phyloP scores from a whole-genome alignment of 805 yeast genomes.

The Nakazawaea laoshanensis region DNA sequence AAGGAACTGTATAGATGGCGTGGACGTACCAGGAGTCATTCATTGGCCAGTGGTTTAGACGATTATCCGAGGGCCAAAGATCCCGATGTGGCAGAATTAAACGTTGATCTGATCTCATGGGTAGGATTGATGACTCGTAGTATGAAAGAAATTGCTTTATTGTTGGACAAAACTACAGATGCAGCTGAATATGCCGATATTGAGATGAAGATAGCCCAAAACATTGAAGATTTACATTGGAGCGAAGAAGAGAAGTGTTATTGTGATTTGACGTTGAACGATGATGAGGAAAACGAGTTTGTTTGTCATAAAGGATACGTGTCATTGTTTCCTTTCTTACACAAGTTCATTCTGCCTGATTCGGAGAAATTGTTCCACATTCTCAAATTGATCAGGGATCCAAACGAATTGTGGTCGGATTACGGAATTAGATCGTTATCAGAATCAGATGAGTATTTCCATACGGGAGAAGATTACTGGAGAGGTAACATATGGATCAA shows the following conservation, averaged over 20 bases:
- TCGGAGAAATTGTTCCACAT: conserved; percentile 41
- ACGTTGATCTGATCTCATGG: conserved; percentile 89
- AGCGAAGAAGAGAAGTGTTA: conserved; percentile 52
- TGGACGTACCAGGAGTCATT: conserved; percentile 79
- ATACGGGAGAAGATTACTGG: conserved; percentile 90
- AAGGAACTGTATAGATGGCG: conserved; percentile 85
- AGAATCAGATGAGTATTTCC: conserved; percentile 53
- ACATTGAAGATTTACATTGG: conserved; percentile 79
- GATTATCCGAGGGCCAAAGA: conserved; percentile 84
- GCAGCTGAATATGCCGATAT: conserved; percentile 40
- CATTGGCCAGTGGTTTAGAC: conserved; percentile 89
- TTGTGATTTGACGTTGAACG: conserved; percentile 79
- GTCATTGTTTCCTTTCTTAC: conserved; percentile 75
- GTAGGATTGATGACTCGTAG: conserved; percentile 87
- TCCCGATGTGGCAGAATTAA: conserved; percentile 83
- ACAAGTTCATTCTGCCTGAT: conserved; percentile 49
- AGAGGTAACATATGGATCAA: conserved; percentile 91
- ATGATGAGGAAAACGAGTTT: conserved; percentile 46
- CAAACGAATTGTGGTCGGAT: conserved; percentile 65
- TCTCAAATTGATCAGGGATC: conserved; percentile 54
- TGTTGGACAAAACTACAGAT: conserved; percentile 54
- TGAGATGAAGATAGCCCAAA: conserved; percentile 48
- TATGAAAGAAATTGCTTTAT: conserved; percentile 62
- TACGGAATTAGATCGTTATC: conserved; percentile 82
- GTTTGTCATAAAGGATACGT: conserved; percentile 91